These are phyloP conservation scores for Tetrahymena malaccensis DNA, from an alignment of 73 alveolate species.

Conservation along the genomic window DNA sequence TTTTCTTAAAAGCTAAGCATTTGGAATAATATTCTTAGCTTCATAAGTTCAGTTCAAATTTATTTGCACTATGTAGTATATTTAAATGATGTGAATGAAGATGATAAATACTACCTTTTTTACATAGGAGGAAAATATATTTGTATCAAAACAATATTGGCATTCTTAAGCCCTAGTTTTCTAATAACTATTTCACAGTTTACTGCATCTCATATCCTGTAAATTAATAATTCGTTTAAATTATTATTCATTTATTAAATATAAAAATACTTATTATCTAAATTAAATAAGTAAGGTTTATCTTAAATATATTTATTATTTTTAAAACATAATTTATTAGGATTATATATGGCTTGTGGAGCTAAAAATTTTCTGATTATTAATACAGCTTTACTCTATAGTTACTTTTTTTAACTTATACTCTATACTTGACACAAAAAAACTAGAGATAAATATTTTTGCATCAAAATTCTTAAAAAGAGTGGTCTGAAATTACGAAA, in stretches of 20 bases:
- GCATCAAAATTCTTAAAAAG: background rate
- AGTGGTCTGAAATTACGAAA: background rate
- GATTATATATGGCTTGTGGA: background rate
- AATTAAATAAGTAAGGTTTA: too few relatives aligned
- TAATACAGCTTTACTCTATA: too few relatives aligned
- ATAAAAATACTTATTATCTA: too few relatives aligned
- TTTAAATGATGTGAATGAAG: background rate
- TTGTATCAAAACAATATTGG: background rate
- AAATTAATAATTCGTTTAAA: too few relatives aligned
- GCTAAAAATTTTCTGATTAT: background rate
- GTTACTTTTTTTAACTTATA: too few relatives aligned
- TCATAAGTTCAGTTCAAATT: background rate
- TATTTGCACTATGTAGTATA: background rate
- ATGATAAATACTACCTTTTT: background rate
- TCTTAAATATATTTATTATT: too few relatives aligned
- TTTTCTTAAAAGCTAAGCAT: too few relatives aligned
- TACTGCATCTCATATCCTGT: background rate
- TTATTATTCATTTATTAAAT: background rate
- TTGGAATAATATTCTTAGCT: background rate
- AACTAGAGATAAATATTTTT: background rate
- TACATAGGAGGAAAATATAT: background rate
- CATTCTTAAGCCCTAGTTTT: background rate
- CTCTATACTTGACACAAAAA: background rate
- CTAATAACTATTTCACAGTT: background rate
- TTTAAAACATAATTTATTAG: too few relatives aligned